Percentiles rank a stretch among this genome's conserved stretches.
Evolutionary conservation across 352 stramenopile genomes (phyloP).

Genomic region (Phytopythium montanum): DNA sequence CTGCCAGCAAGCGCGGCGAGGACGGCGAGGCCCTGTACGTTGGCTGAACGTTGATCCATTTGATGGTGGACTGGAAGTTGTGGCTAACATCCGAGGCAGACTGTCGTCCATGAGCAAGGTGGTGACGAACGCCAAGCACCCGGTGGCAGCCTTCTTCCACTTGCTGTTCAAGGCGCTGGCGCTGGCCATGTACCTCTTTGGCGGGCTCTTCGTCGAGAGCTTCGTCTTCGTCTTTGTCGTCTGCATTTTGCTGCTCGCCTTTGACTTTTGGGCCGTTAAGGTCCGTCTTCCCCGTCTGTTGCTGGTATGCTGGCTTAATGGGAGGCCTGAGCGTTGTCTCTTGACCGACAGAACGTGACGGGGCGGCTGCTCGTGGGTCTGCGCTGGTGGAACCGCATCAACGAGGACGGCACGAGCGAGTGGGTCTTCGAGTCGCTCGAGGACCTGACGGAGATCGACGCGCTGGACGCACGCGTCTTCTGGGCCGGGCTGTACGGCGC

Average conservation of each 20-base stretch:
- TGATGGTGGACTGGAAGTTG: neutral
- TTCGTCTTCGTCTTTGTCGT: slow-evolving; percentile 97
- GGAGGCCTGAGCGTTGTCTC: too few relatives aligned
- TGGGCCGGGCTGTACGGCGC: slow-evolving; percentile 96
- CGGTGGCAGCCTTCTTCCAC: slow-evolving; percentile 95
- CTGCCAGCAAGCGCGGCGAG: slow-evolving; percentile 18
- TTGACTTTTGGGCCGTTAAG: slow-evolving; percentile 99
- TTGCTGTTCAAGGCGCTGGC: slow-evolving; percentile 95
- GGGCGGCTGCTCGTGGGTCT: slow-evolving; percentile 91
- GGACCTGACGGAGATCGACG: slow-evolving; percentile 87
- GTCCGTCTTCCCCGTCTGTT: slow-evolving; percentile 13
- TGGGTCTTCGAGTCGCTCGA: slow-evolving; percentile 97
- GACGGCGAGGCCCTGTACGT: slow-evolving; percentile 65
- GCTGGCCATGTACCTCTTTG: slow-evolving; percentile 94
- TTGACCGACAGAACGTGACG: slow-evolving; percentile 67
- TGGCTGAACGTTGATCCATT: neutral
- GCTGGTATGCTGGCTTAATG: too few relatives aligned
- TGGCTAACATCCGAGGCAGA: slow-evolving; percentile 18
- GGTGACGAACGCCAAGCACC: slow-evolving; percentile 87
- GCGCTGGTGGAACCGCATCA: slow-evolving; percentile 98
- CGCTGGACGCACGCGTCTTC: slow-evolving; percentile 90
- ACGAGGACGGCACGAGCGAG: slow-evolving; percentile 91
- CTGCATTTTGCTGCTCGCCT: slow-evolving; percentile 94
- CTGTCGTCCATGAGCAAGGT: slow-evolving; percentile 67
- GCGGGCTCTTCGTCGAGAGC: slow-evolving; percentile 86